These are phyloP conservation scores for Epicoccum nigrum DNA, from an alignment of 2,329 filamentous ascomycete species.

Conservation along the genomic window DNA sequence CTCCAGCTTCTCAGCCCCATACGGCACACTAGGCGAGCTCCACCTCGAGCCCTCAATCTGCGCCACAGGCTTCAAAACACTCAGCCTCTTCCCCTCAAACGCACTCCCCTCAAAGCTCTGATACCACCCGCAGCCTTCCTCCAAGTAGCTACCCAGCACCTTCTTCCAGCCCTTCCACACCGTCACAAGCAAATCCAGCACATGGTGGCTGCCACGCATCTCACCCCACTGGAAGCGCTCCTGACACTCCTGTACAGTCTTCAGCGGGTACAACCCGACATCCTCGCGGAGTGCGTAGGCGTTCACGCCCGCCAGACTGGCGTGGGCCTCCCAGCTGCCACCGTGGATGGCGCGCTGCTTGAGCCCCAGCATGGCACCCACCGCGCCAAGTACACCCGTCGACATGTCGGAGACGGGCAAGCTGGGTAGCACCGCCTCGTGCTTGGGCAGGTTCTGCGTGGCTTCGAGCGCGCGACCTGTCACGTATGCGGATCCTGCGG, in stretches of 20 bases:
- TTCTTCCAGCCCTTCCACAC: constrained; percentile 36
- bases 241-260: constrained; percentile 33
- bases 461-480: constrained; percentile 43
- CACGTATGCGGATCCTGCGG: constrained; percentile 48
- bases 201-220: constrained; percentile 38
- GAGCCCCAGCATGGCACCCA: constrained; percentile 35
- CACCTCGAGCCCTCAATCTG: constrained; percentile 23
- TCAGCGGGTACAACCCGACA: constrained; percentile 42
- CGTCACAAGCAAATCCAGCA: constrained; percentile 37
- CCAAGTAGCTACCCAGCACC: constrained; percentile 25
- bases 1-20: constrained; percentile 18
- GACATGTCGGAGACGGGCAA: constrained; percentile 40
- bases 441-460: constrained; percentile 30
- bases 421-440: constrained; percentile 31
- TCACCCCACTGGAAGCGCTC: constrained; percentile 32
- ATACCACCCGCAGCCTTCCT: constrained; percentile 29
- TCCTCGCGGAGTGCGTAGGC: constrained; percentile 39
- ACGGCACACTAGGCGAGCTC: constrained; percentile 21
- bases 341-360: constrained; percentile 28
- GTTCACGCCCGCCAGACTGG: constrained; percentile 40
- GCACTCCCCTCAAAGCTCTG: constrained; percentile 28
- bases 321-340: constrained; percentile 24
- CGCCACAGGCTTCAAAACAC: constrained; percentile 33
- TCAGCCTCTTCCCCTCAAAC: constrained; percentile 30
- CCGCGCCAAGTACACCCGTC: constrained; percentile 33